phyloP scores from a whole-genome alignment of 768 basidiomycete species.

The Suillus subalutaceus region DNA sequence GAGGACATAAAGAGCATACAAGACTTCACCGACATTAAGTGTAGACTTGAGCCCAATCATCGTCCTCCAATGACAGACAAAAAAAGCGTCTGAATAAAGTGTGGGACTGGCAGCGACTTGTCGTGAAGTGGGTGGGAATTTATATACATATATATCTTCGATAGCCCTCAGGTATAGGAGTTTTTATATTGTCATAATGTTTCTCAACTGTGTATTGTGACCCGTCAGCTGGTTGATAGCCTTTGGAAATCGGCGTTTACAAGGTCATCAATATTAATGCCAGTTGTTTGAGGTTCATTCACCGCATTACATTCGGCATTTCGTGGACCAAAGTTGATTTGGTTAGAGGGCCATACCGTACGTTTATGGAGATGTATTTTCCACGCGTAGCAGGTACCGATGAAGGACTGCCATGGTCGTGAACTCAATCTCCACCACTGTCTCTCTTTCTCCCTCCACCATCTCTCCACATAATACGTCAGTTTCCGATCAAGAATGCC shows the following conservation, averaged over 20 bases:
- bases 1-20: background rate
- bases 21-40: constrained; percentile 64
- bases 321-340: constrained; percentile 5
- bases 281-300: constrained; percentile 3
- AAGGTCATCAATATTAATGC: background rate
- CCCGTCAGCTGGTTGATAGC: background rate
- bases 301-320: background rate
- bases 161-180: background rate
- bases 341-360: background rate
- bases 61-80: background rate
- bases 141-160: constrained; percentile 2
- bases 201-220: background rate
- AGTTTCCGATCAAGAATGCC: constrained; percentile 47
- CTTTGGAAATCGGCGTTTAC: constrained; percentile 2
- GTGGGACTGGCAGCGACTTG: background rate
- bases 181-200: background rate
- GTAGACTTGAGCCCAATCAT: constrained; percentile 98
- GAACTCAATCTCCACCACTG: constrained; percentile 21
- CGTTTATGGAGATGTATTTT: constrained; percentile 20
- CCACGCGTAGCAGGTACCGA: constrained; percentile 22
- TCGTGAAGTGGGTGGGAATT: constrained; percentile 4
- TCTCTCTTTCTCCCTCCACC: constrained; percentile 18
- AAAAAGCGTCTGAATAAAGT: background rate
- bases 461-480: constrained; percentile 9
- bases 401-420: constrained; percentile 12